Base-by-base conservation (phyloP, 306 rosid genomes). In the Vigna trinervia region DNA sequence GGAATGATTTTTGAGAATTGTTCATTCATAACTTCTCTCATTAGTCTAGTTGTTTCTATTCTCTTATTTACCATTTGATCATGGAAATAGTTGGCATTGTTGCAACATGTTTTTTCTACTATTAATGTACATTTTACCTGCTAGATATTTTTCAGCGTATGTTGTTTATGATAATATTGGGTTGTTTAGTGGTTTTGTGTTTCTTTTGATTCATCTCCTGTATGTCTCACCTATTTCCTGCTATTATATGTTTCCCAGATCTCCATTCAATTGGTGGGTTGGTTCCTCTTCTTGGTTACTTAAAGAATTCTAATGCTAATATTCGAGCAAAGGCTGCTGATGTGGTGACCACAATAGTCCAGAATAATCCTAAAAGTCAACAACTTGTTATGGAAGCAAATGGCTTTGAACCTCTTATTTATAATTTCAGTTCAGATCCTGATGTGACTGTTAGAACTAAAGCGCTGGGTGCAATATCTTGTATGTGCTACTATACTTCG, bases 281-380 rank as follows among this genome's bases (percentile, higher is more conserved):
- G 87, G 87, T 74, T 30, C 98, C 99, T 69, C 96, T 92, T 41
- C 93, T 92, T 64, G 89, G 87, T 68, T 81, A 91, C 85, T 91
- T 96, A 4, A 92, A 88, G 84, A 96, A 86, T 51, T 66, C 97
- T 34, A 97, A 92, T 85, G 90, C 99, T 17, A 91, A 86, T 70
- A 85, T 96, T 80, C 90, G 99, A 47, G 98, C 99, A 36, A 92
- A 96, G 88, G 99, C 99, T 50, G 99, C 99, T 0, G 97, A 96
- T 32, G 96, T 92, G 30, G 89, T 96, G 64, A 88, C 94, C 51
- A 92, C 99, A 50, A 86, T 96, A 56, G 99, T 96, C 60, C 99
- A 96, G 85, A 96, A 92, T 76, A 96, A 96, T 73, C 94, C 97
- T 23, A 83, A 73, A 28, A 91, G 98, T 80, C 99, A 96, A 79